Evolutionary conservation across 768 basidiomycete species (phyloP).

Genomic region (Calocybe indica): DNA sequence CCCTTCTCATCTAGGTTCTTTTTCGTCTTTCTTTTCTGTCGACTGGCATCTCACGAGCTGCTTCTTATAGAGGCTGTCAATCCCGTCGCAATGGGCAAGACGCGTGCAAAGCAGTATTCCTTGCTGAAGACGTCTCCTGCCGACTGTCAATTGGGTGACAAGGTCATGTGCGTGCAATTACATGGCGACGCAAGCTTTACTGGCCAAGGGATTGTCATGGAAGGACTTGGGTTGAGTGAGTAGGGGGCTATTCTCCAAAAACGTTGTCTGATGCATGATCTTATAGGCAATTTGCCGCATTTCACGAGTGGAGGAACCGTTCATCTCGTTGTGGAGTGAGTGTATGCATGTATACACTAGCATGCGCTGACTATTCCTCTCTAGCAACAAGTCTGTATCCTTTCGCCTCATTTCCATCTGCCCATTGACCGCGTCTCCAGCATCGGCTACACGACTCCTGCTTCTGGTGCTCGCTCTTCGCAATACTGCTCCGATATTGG

Average conservation of each 20-base stretch:
- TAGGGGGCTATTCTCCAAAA: slow-evolving; percentile 2
- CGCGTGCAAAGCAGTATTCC: slow-evolving; percentile 85
- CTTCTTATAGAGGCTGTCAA: slow-evolving; percentile 67
- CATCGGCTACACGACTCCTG: slow-evolving; percentile 90
- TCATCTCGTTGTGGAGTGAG: slow-evolving; percentile 88
- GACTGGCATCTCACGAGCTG: background rate
- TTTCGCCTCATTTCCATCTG: background rate
- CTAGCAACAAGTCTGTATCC: slow-evolving; percentile 51
- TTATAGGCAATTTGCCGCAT: slow-evolving; percentile 77
- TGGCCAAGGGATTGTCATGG: slow-evolving; percentile 90
- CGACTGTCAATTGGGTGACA: slow-evolving; percentile 53
- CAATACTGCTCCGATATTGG: slow-evolving; percentile 85
- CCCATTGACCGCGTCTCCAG: slow-evolving; percentile 27
- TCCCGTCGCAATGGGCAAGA: slow-evolving; percentile 84
- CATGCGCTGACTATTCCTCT: slow-evolving; percentile 2
- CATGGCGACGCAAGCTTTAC: slow-evolving; percentile 92
- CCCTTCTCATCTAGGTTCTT: slow-evolving; percentile 6
- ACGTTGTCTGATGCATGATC: background rate
- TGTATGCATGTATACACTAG: slow-evolving; percentile 6
- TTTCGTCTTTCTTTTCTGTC: background rate
- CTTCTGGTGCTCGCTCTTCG: slow-evolving; percentile 77
- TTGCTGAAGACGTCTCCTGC: slow-evolving; percentile 61
- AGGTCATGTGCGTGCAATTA: slow-evolving; percentile 83
- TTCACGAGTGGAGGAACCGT: slow-evolving; percentile 88
- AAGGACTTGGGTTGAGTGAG: slow-evolving; percentile 76